A percentile compares a stretch with the other conserved stretches of the same genome.
These are phyloP conservation scores for Tylopilus cervinicoccineus DNA, from an alignment of 768 basidiomycete species.

Conservation along the genomic window DNA sequence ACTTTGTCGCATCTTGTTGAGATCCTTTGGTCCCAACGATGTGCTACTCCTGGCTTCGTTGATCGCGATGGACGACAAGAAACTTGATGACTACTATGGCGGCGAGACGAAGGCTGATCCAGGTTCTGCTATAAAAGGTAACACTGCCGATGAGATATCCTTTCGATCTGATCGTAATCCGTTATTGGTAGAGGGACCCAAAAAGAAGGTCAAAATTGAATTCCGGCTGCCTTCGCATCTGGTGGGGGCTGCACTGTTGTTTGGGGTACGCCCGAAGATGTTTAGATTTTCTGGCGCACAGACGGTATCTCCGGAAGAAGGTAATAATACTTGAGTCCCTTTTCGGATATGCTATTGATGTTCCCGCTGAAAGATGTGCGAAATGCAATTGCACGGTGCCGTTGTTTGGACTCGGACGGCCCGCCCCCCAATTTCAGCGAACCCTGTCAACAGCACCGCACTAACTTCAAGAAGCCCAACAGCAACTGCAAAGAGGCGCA, in stretches of 20 bases:
- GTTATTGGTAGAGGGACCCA: background rate
- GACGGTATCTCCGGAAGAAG: background rate
- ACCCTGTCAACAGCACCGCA: background rate
- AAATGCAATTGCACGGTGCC: background rate
- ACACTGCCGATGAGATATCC: background rate
- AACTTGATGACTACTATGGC: background rate
- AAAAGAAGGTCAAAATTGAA: background rate
- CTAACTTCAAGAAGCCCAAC: background rate
- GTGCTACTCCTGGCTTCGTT: slow-evolving; percentile 13
- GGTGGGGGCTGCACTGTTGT: background rate
- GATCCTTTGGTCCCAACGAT: slow-evolving; percentile 9
- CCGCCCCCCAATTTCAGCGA: background rate
- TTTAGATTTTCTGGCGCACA: background rate
- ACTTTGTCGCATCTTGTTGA: slow-evolving; percentile 11
- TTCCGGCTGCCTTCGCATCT: background rate
- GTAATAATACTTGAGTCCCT: background rate
- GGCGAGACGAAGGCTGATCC: background rate
- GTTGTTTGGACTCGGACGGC: too few species aligned
- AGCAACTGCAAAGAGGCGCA: slow-evolving; percentile 8
- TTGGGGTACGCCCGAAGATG: background rate
- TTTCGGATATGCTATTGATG: background rate
- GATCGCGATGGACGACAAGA: background rate
- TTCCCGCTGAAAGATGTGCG: background rate
- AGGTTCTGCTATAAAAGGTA: background rate
- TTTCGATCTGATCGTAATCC: background rate